phyloP scores from a whole-genome alignment of 805 yeast species.

The Candida sithepensis region DNA sequence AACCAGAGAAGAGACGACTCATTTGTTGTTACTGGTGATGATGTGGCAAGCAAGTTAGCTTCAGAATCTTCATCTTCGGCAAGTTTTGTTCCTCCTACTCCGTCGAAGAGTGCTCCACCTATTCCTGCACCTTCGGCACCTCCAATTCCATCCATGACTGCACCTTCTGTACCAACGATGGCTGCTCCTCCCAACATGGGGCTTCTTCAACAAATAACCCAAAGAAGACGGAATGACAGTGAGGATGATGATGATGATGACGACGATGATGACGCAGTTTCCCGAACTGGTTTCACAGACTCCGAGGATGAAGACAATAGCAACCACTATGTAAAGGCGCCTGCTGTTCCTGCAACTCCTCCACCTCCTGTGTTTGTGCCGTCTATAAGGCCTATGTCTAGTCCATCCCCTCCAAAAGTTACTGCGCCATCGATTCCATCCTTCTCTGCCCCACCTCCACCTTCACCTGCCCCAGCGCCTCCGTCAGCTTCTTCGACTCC shows the following conservation, averaged over 20 bases:
- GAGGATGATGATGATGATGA: constrained; percentile 29
- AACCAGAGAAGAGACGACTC: constrained; percentile 51
- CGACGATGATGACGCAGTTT: constrained; percentile 1
- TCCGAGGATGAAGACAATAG: constrained; percentile 16
- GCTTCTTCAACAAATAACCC: constrained; percentile 43
- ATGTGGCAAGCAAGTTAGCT: constrained; percentile 15
- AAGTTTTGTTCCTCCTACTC: constrained; percentile 22
- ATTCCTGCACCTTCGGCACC: constrained; percentile 20
- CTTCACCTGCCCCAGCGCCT: constrained; percentile 16
- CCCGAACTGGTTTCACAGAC: constrained; percentile 24
- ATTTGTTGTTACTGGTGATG: constrained; percentile 40
- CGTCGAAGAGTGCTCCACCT: constrained; percentile 22
- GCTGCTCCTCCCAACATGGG: constrained; percentile 2
- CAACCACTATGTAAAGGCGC: constrained; percentile 15
- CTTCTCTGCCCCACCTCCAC: constrained; percentile 16
- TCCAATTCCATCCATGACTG: constrained; percentile 24
- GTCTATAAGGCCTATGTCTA: constrained; percentile 14
- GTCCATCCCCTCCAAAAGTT: constrained; percentile 24
- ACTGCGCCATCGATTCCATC: constrained; percentile 20
- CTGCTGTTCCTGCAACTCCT: constrained; percentile 18
- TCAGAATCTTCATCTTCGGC: constrained; percentile 14
- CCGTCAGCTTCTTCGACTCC: constrained; percentile 10
- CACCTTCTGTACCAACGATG: constrained; percentile 28
- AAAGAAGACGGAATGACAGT: constrained; percentile 45
- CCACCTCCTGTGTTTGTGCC: constrained; percentile 17